Percentiles rank a stretch among this genome's conserved stretches.
phyloP scores from a whole-genome alignment of 192 early-diverging fungal species.

The Borealophlyctis nickersoniae region DNA sequence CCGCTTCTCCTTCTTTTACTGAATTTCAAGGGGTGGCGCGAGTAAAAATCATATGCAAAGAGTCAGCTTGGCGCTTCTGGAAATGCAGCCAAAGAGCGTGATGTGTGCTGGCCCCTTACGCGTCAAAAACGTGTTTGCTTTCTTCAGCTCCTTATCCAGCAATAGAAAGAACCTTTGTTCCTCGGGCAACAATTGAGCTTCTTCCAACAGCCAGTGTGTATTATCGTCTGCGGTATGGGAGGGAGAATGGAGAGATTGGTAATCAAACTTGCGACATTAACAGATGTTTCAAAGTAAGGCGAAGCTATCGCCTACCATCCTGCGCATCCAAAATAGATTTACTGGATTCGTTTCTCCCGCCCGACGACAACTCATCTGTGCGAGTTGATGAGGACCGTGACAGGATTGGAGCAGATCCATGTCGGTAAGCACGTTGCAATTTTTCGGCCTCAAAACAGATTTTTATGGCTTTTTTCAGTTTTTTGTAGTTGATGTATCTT shows the following conservation, averaged over 20 bases:
- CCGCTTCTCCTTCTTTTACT: slow-evolving; percentile 18
- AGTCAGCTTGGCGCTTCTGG: too few relatives aligned
- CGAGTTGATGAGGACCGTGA: neutral
- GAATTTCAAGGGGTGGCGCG: too few relatives aligned
- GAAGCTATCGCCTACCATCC: neutral
- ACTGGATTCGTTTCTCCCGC: neutral
- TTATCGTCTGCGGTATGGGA: too few relatives aligned
- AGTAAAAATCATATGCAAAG: too few relatives aligned
- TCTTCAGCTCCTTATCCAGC: slow-evolving; percentile 22
- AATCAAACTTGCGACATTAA: neutral
- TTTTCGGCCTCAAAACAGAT: slow-evolving; percentile 4
- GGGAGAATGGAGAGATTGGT: neutral
- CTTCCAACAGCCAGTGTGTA: slow-evolving; percentile 21
- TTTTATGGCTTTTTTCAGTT: slow-evolving; percentile 35
- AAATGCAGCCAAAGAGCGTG: too few relatives aligned
- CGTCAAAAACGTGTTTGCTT: slow-evolving; percentile 25
- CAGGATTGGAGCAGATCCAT: too few relatives aligned
- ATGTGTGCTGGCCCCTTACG: too few relatives aligned
- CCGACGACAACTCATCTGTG: neutral
- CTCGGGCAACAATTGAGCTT: slow-evolving; percentile 7
- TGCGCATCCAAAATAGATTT: neutral
- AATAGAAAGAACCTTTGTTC: slow-evolving; percentile 13
- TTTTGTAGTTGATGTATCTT: slow-evolving; percentile 31
- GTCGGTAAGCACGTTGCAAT: too few relatives aligned
- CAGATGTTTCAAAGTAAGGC: neutral